phyloP scores from a whole-genome alignment of 164 flowering plant genomes.

The Berberis vulgaris region DNA sequence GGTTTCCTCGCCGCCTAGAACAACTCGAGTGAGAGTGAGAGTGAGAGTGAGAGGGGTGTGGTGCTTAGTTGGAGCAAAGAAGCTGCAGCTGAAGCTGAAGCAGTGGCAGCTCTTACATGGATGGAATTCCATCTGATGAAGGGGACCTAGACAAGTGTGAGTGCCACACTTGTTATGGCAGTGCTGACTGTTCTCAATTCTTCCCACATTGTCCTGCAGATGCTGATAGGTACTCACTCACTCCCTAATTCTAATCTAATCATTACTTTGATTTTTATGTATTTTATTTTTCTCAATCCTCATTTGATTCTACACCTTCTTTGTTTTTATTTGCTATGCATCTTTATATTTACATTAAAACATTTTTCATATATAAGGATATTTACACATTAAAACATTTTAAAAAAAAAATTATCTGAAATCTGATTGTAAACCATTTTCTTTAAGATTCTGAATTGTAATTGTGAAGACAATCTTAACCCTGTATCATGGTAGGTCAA shows the following conservation, averaged over 20 bases:
- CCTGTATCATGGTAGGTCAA: no score
- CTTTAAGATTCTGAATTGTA: no score
- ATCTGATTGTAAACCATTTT: no score
- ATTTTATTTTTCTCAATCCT: background rate
- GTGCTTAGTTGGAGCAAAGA: conserved; percentile 3
- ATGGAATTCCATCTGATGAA: background rate
- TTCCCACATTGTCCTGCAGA: background rate
- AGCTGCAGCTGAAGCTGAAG: conserved; percentile 1
- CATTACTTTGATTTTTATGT: background rate
- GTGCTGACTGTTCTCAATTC: background rate
- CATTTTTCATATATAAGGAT: background rate
- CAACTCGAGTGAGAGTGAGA: background rate
- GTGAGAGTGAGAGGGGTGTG: background rate
- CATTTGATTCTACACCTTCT: background rate
- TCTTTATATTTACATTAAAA: no score
- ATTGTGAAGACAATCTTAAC: no score
- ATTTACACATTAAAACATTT: no score
- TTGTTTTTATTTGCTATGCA: no score
- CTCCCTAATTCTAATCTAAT: background rate
- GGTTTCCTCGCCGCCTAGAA: background rate
- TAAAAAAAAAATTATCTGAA: no score
- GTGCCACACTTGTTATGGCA: background rate
- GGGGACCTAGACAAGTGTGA: background rate
- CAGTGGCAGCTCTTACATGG: background rate
- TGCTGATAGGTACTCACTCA: conserved; percentile 5